These are phyloP conservation scores for Aspergillus sp. DNA, from an alignment of 2,329 filamentous ascomycete species.

Conservation along the genomic window DNA sequence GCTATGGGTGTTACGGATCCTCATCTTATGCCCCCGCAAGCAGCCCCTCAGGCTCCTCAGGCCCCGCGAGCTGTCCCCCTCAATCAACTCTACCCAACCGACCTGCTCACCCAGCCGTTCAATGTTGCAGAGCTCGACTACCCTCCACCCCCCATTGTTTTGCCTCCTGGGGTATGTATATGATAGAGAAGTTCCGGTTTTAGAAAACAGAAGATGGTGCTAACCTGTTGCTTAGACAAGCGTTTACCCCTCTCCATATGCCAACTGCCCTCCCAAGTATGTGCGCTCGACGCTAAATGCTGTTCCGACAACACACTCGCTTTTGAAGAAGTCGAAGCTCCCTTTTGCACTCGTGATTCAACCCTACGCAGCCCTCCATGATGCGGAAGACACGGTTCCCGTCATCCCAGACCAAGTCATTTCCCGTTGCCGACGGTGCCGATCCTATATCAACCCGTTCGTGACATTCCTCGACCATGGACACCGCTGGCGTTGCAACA, in stretches of 20 bases:
- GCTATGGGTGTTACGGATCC: slow-evolving; percentile 69
- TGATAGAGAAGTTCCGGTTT: neutral
- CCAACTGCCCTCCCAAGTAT: slow-evolving; percentile 92
- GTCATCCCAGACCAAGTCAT: slow-evolving; percentile 97
- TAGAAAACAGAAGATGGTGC: slow-evolving; percentile 22
- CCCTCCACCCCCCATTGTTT: slow-evolving; percentile 83
- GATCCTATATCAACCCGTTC: slow-evolving; percentile 97
- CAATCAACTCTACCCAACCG: slow-evolving; percentile 89
- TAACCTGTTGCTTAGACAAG: slow-evolving; percentile 64
- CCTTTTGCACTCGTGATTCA: slow-evolving; percentile 96
- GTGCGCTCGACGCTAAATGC: slow-evolving; percentile 94
- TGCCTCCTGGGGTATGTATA: slow-evolving; percentile 82
- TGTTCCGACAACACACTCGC: slow-evolving; percentile 84
- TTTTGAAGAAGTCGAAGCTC: slow-evolving; percentile 94
- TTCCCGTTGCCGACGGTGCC: slow-evolving; percentile 89
- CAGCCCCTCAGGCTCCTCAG: slow-evolving; percentile 40
- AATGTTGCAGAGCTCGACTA: slow-evolving; percentile 90
- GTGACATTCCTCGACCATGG: slow-evolving; percentile 96
- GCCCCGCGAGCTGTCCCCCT: slow-evolving; percentile 55
- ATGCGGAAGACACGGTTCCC: slow-evolving; percentile 85
- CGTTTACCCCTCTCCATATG: slow-evolving; percentile 83
- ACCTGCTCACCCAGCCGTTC: slow-evolving; percentile 89
- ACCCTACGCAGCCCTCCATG: slow-evolving; percentile 89
- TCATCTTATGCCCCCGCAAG: slow-evolving; percentile 46
- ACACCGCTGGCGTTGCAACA: slow-evolving; percentile 98